phyloP scores from a whole-genome alignment of 805 yeast species.

The Wickerhamiella bombiphila region DNA sequence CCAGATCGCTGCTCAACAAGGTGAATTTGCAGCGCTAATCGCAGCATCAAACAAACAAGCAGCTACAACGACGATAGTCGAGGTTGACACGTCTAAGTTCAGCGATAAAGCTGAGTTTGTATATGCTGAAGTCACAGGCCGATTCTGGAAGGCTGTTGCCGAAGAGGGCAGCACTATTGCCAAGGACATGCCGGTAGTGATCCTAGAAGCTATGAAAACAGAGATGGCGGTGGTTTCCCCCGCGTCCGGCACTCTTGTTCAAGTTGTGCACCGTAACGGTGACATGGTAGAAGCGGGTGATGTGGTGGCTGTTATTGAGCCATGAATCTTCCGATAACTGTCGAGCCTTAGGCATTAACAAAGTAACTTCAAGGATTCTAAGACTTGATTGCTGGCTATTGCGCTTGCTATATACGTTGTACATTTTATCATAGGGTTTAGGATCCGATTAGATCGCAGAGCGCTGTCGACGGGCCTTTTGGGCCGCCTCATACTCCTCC shows the following conservation, averaged over 20 bases:
- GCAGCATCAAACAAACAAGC: conserved; percentile 29
- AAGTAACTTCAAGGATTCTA: too few relatives aligned
- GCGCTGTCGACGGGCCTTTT: too few relatives aligned
- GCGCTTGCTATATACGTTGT: too few relatives aligned
- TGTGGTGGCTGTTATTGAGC: conserved; percentile 67
- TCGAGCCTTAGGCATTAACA: too few relatives aligned
- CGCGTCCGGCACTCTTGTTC: conserved; percentile 22
- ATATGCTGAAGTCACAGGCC: conserved; percentile 90
- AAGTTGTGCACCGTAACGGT: conserved; percentile 57
- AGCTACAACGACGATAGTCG: conserved; percentile 13
- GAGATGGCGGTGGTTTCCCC: conserved; percentile 83
- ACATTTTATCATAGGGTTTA: too few relatives aligned
- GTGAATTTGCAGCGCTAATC: conserved; percentile 71
- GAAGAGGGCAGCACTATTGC: conserved; percentile 60
- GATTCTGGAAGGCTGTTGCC: conserved; percentile 85
- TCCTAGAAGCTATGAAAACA: conserved; percentile 97
- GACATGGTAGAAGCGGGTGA: conserved; percentile 98
- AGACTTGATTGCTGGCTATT: too few relatives aligned
- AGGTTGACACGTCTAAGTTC: conserved; percentile 36
- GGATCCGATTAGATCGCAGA: too few relatives aligned
- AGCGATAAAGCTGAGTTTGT: conserved; percentile 72
- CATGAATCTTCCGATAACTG: conserved; percentile 10
- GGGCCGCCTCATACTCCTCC: too few relatives aligned
- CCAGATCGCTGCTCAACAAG: conserved; percentile 55
- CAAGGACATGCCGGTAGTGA: conserved; percentile 65